Conservation (phyloP, 352 stramenopile species). For the Aphanomyces invadans region DNA sequence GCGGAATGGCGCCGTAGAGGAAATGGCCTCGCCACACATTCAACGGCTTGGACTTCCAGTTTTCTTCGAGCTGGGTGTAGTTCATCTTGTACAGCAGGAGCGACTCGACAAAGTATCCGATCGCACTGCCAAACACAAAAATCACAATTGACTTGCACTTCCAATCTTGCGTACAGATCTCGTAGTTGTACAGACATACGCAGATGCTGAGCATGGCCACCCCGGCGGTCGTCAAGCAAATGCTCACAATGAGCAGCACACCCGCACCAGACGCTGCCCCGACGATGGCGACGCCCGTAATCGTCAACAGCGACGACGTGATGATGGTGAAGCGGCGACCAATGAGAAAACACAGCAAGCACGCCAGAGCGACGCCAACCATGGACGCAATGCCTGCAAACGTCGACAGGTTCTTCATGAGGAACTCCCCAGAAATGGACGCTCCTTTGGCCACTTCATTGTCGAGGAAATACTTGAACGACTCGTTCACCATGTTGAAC, state of each 20-base stretch:
- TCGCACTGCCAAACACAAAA: constrained; percentile 57
- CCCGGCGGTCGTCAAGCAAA: constrained; percentile 53
- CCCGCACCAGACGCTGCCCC: constrained; percentile 47
- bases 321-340: constrained; percentile 65
- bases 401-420: constrained; percentile 64
- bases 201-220: constrained; percentile 72
- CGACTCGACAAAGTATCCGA: constrained; percentile 74
- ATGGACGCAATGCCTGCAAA: constrained; percentile 50
- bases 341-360: constrained; percentile 42
- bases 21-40: constrained; percentile 79
- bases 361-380: constrained; percentile 44
- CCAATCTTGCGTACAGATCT: constrained; percentile 81
- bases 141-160: constrained; percentile 83
- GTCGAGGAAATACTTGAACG: constrained; percentile 79
- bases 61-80: constrained; percentile 45
- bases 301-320: constrained; percentile 43
- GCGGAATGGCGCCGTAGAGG: constrained; percentile 59
- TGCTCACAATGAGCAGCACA: constrained; percentile 56
- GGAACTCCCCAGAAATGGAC: constrained; percentile 29
- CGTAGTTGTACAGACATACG: constrained; percentile 79
- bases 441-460: constrained; percentile 4
- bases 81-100: constrained; percentile 67
- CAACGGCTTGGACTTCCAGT: constrained; percentile 58
- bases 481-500: constrained; percentile 78
- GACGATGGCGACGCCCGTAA: constrained; percentile 55